These are phyloP conservation scores for Lagenidium giganteum DNA, from an alignment of 352 stramenopile genomes.

Conservation along the genomic window DNA sequence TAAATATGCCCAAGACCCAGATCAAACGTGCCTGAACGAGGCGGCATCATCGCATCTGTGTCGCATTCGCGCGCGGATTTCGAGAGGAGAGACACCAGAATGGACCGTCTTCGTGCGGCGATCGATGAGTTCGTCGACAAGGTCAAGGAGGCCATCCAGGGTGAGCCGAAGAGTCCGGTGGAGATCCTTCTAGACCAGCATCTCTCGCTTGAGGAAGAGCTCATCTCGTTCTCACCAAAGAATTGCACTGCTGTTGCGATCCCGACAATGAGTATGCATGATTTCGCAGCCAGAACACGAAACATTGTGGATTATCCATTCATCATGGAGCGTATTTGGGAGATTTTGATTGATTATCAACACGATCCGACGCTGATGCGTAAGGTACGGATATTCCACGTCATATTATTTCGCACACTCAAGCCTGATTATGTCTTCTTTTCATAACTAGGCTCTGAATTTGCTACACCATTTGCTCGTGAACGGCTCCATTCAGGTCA, in stretches of 20 bases:
- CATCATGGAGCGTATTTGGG: constrained; percentile 70
- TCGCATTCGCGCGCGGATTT: too few relatives aligned
- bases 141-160: constrained; percentile 46
- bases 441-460: constrained; percentile 29
- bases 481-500: constrained; percentile 65
- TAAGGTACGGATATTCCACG: constrained; percentile 22
- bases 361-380: constrained; percentile 51
- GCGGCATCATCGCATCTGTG: too few relatives aligned
- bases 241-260: constrained; percentile 28
- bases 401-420: background rate
- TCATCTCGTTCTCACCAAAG: constrained; percentile 35
- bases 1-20: too few relatives aligned
- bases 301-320: constrained; percentile 74
- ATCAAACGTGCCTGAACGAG: too few relatives aligned
- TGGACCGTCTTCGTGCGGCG: constrained; percentile 50
- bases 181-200: constrained; percentile 62
- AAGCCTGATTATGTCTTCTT: background rate
- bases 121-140: constrained; percentile 63
- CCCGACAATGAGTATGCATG: constrained; percentile 47
- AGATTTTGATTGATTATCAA: constrained; percentile 54
- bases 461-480: constrained; percentile 59
- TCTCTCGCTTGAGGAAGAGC: constrained; percentile 44
- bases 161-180: constrained; percentile 52
- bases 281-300: constrained; percentile 55
- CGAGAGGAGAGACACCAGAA: constrained; percentile 12